phyloP scores from a whole-genome alignment of 768 basidiomycete genomes.

The Calvatia gigantea region DNA sequence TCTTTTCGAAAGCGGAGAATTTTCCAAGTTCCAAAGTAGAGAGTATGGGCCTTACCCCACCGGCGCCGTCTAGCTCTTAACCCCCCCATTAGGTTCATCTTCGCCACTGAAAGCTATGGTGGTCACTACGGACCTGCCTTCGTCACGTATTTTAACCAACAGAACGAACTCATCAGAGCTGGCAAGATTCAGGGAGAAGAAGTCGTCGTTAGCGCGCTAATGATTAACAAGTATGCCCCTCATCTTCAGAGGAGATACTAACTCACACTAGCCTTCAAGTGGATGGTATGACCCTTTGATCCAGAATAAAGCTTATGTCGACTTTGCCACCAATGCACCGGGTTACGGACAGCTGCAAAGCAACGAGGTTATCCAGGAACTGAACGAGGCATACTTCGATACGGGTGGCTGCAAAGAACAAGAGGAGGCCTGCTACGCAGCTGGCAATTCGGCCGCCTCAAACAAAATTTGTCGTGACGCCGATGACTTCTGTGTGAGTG shows the following conservation, averaged over 20 bases:
- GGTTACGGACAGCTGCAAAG: conserved; percentile 63
- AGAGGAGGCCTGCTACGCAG: conserved; percentile 53
- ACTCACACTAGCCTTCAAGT: conserved; percentile 25
- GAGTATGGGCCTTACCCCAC: conserved; percentile 62
- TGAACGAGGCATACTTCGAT: conserved; percentile 48
- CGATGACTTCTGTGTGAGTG: conserved; percentile 53
- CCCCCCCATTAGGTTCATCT: conserved; percentile 23
- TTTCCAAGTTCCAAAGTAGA: conserved; percentile 40
- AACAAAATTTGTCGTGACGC: conserved; percentile 48
- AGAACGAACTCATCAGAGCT: conserved; percentile 48
- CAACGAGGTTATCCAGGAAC: conserved; percentile 36
- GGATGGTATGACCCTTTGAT: conserved; percentile 67
- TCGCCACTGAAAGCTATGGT: conserved; percentile 45
- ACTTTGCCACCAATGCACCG: conserved; percentile 59
- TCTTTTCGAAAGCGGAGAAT: conserved; percentile 52
- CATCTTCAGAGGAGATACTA: not conserved
- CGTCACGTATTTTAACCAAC: conserved; percentile 58
- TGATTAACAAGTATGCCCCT: conserved; percentile 52
- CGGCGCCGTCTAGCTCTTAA: conserved; percentile 9
- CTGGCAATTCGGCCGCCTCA: conserved; percentile 42
- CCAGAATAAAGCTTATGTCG: conserved; percentile 57
- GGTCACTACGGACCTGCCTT: conserved; percentile 71
- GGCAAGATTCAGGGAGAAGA: conserved; percentile 45
- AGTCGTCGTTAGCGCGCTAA: conserved; percentile 53
- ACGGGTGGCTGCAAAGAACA: conserved; percentile 51